Evolutionary conservation across 202 grass and related monocot genomes (phyloP).

Genomic region (Zoysia matrella): DNA sequence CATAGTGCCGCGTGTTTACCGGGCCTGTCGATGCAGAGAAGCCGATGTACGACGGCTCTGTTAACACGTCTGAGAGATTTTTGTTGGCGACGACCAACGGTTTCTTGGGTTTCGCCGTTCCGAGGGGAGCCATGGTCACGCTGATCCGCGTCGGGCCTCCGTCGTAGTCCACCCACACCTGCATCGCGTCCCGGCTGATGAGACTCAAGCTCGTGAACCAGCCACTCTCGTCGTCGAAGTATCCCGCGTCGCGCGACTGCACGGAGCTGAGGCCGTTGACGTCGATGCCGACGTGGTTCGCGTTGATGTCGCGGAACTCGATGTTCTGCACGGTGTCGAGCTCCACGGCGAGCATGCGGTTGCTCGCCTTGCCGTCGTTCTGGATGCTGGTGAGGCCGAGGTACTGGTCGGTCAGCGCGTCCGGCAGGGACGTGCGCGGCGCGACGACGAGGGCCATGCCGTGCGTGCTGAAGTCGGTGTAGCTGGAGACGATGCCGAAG

Average conservation of each 20-base stretch:
- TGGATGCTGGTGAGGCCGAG: conserved; percentile 7
- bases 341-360: conserved; percentile 12
- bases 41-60: conserved; percentile 36
- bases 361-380: not conserved
- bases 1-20: conserved; percentile 15
- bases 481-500: conserved; percentile 39
- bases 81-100: not conserved
- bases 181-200: conserved; percentile 11
- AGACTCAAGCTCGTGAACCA: conserved; percentile 14
- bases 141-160: conserved; percentile 7
- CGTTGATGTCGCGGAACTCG: conserved; percentile 22
- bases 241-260: conserved; percentile 14
- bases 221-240: conserved; percentile 27
- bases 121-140: not conserved
- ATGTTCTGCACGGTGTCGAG: conserved; percentile 32
- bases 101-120: not conserved
- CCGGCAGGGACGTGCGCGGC: conserved; percentile 13
- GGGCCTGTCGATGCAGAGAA: conserved; percentile 35
- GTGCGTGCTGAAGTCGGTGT: not conserved
- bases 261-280: conserved; percentile 26
- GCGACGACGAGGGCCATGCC: not conserved
- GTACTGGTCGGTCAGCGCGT: conserved; percentile 10
- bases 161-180: conserved; percentile 51
- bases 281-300: conserved; percentile 8
- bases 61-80: not conserved